Conservation (phyloP, 192 early-diverging fungal genomes). For the Backusella parvicylindrica region DNA sequence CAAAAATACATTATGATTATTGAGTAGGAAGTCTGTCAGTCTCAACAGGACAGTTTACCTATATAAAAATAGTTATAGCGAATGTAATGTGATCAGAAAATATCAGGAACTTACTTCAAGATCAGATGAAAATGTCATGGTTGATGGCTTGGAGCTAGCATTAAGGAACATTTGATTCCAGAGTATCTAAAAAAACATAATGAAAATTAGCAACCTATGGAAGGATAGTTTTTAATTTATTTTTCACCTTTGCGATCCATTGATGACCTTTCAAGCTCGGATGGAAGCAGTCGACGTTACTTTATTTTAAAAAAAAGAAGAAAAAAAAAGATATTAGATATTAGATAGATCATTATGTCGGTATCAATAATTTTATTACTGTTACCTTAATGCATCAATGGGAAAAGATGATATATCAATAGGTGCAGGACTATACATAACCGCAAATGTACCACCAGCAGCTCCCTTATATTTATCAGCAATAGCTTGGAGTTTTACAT, state of each 20-base stretch:
- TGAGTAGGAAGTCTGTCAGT: constrained; percentile 11
- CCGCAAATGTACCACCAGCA: constrained; percentile 1
- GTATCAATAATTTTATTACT: neutral
- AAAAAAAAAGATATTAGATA: neutral
- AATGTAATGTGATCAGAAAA: neutral
- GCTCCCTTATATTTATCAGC: constrained; percentile 11
- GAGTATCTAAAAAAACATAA: neutral
- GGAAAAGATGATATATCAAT: constrained; percentile 10
- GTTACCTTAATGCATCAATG: constrained; percentile 8
- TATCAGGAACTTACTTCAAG: neutral
- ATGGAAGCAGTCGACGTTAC: constrained; percentile 26
- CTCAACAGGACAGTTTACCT: constrained; percentile 12
- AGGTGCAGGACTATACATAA: constrained; percentile 7
- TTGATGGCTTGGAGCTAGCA: neutral
- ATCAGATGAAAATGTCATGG: constrained; percentile 3
- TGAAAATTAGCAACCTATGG: neutral
- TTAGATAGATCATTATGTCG: neutral
- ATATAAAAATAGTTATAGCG: neutral
- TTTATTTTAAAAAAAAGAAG: neutral
- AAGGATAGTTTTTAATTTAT: neutral
- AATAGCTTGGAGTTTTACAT: constrained; percentile 8
- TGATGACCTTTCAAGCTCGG: constrained; percentile 19
- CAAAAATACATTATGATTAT: neutral
- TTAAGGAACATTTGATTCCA: constrained; percentile 24
- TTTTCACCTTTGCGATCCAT: constrained; percentile 15